Conservation (phyloP, 768 basidiomycete species). For the Leccinellum rugosiceps region DNA sequence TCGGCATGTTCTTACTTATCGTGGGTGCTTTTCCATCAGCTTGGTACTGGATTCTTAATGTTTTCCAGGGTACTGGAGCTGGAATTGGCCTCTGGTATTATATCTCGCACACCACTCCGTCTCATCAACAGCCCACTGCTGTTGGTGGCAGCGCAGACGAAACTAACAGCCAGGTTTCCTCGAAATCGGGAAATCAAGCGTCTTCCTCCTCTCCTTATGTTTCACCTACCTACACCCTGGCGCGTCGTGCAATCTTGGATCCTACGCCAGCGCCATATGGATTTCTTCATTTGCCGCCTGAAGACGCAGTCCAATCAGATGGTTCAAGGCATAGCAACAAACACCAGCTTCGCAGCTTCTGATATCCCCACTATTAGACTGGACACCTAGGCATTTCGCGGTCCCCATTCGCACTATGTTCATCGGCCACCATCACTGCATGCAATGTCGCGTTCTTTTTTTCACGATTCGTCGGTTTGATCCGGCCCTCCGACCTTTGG, state of each 20-base stretch:
- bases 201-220: constrained; percentile 40
- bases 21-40: constrained; percentile 32
- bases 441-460: constrained; percentile 2
- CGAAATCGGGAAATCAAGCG: constrained; percentile 11
- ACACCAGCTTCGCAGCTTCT: constrained; percentile 8
- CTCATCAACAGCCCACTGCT: constrained; percentile 52
- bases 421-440: constrained; percentile 1
- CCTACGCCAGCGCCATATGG: constrained; percentile 16
- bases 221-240: constrained; percentile 60
- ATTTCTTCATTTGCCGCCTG: constrained; percentile 4
- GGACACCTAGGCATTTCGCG: not conserved
- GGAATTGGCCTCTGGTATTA: constrained; percentile 62
- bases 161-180: constrained; percentile 18
- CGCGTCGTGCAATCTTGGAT: constrained; percentile 34
- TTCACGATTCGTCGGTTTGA: not conserved
- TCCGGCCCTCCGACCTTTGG: constrained; percentile 10
- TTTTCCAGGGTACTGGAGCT: constrained; percentile 43
- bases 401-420: constrained; percentile 2
- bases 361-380: constrained; percentile 1
- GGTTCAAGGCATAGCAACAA: constrained; percentile 10
- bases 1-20: constrained; percentile 56
- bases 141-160: constrained; percentile 63
- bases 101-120: constrained; percentile 47
- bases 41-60: not conserved
- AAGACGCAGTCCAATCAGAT: constrained; percentile 1